phyloP scores from a whole-genome alignment of 2,329 filamentous ascomycete species.

The Ascochyta pisi region DNA sequence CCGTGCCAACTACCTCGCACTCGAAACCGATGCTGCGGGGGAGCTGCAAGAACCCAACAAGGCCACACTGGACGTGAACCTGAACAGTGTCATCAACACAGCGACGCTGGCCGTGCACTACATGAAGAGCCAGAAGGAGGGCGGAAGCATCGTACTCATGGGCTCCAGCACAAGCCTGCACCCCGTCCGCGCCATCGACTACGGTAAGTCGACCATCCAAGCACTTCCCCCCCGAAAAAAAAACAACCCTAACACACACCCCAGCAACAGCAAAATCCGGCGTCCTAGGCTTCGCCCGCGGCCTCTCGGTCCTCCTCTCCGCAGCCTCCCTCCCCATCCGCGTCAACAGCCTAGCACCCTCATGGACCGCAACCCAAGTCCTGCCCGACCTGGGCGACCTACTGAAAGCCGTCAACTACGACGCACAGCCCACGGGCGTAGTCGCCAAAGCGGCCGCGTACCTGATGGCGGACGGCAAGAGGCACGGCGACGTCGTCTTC shows the following conservation, averaged over 20 bases:
- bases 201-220: slow-evolving; percentile 46
- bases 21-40: slow-evolving; percentile 58
- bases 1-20: slow-evolving; percentile 55
- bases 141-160: slow-evolving; percentile 63
- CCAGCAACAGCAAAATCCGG: slow-evolving; percentile 62
- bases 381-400: slow-evolving; percentile 54
- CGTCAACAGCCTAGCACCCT: slow-evolving; percentile 63
- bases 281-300: slow-evolving; percentile 61
- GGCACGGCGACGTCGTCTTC: slow-evolving; percentile 63
- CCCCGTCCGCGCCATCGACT: slow-evolving; percentile 60
- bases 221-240: background rate
- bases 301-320: slow-evolving; percentile 51
- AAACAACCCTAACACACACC: slow-evolving; percentile 2
- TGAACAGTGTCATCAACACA: slow-evolving; percentile 60
- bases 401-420: slow-evolving; percentile 43
- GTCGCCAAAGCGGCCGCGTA: slow-evolving; percentile 59
- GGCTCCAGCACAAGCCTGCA: slow-evolving; percentile 61
- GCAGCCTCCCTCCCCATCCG: slow-evolving; percentile 56
- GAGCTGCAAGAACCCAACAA: slow-evolving; percentile 56
- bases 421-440: slow-evolving; percentile 53
- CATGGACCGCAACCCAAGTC: slow-evolving; percentile 62
- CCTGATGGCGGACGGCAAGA: slow-evolving; percentile 57
- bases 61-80: slow-evolving; percentile 57
- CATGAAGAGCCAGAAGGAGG: slow-evolving; percentile 56
- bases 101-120: slow-evolving; percentile 58